Evolutionary conservation across 2,329 filamentous ascomycete genomes (phyloP).

Genomic region (Rhytidhysteron rufulum): DNA sequence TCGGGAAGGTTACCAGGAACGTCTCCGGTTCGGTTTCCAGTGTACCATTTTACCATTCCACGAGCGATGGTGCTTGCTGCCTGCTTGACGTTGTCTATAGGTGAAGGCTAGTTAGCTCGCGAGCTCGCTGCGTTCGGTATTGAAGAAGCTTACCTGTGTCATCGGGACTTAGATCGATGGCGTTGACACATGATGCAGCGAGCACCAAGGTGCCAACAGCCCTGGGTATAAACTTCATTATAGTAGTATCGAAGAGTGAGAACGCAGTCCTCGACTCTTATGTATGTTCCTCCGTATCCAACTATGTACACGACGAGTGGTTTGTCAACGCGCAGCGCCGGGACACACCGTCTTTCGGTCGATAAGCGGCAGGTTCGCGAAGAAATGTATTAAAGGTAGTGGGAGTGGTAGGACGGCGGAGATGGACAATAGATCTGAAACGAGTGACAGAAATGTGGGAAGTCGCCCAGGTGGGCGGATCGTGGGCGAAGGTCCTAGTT

Average conservation of each 20-base stretch:
- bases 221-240: conserved; percentile 32
- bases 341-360: no score
- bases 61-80: conserved; percentile 59
- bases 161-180: conserved; percentile 27
- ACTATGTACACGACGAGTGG: conserved; percentile 7
- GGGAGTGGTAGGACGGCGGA: conserved; percentile 3
- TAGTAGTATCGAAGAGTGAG: conserved; percentile 11
- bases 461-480: no score
- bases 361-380: no score
- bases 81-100: conserved; percentile 56
- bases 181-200: conserved; percentile 26
- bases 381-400: no score
- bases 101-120: no score
- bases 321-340: conserved; percentile 15
- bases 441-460: conserved; percentile 26
- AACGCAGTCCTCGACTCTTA: neutral
- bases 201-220: conserved; percentile 27
- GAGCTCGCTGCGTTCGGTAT: no score
- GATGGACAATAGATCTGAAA: conserved; percentile 22
- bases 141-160: conserved; percentile 22
- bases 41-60: conserved; percentile 62
- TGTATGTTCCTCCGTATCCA: neutral
- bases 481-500: no score
- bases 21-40: conserved; percentile 57
- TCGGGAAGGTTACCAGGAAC: conserved; percentile 54